A percentile compares a stretch with the other conserved stretches of the same genome.
These are phyloP conservation scores for Stereum hirsutum DNA, from an alignment of 1,284 basidiomycete species.

Conservation along the genomic window DNA sequence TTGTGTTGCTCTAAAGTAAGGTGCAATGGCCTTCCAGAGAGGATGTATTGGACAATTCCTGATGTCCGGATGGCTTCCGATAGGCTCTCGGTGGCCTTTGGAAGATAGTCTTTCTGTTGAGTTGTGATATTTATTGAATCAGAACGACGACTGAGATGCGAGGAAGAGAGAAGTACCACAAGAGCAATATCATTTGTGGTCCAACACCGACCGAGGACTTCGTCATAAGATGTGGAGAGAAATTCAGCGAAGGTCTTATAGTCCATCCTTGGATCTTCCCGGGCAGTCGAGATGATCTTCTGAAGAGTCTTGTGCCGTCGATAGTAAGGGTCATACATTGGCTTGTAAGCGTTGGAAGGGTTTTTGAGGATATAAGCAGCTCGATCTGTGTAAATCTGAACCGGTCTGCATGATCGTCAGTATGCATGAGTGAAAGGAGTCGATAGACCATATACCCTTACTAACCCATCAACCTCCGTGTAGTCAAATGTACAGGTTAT, in stretches of 20 bases:
- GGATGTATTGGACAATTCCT: slow-evolving; percentile 6
- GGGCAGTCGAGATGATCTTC: slow-evolving; percentile 19
- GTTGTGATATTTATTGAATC: not conserved
- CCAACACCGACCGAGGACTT: slow-evolving; percentile 3
- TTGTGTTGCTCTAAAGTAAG: not conserved
- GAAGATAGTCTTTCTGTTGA: slow-evolving; percentile 5
- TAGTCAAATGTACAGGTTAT: slow-evolving; percentile 31
- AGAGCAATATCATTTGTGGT: slow-evolving; percentile 6
- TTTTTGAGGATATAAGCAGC: slow-evolving; percentile 50
- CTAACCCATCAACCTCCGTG: slow-evolving; percentile 26
- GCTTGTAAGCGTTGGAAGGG: slow-evolving; percentile 36
- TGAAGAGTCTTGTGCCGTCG: slow-evolving; percentile 40
- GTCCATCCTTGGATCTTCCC: slow-evolving; percentile 8
- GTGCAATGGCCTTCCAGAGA: not conserved
- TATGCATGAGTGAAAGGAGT: not conserved
- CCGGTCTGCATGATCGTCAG: slow-evolving; percentile 29
- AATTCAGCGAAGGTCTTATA: slow-evolving; percentile 9
- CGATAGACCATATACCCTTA: not conserved
- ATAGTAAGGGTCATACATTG: slow-evolving; percentile 38
- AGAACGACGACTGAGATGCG: not conserved
- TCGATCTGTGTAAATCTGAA: slow-evolving; percentile 49
- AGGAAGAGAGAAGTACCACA: slow-evolving; percentile 10
- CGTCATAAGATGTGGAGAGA: slow-evolving; percentile 9
- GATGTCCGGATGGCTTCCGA: slow-evolving; percentile 2
- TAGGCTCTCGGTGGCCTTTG: slow-evolving; percentile 4